Base-by-base conservation (phyloP, 352 stramenopile species). In the Phytophthora lateralis region DNA sequence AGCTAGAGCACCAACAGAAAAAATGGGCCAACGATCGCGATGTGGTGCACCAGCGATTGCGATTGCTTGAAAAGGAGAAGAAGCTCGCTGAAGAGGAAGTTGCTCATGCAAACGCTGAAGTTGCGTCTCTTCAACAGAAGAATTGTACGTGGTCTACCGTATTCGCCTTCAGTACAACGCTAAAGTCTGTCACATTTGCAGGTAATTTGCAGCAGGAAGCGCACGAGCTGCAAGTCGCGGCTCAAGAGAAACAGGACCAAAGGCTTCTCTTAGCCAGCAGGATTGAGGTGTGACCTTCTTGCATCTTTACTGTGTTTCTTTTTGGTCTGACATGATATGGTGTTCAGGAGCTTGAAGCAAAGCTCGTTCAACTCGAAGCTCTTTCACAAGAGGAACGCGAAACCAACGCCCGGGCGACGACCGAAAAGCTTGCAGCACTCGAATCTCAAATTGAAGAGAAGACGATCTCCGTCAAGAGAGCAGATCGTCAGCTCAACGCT, bases 401-500 rank as follows among this genome's bases (percentile, higher is more conserved):
- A 15, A 48, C 18, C 1, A 65, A 72, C 6, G 42, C 59, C 3
- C 71, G 66, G 2, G 37, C 54, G 8, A 66, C 69, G 17, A 39
- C 56, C 0, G 57, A 72, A 43, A 80, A 82, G 17, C 41, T 89
- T 1, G 44, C 57, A 14, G 65, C 61, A 14, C 46, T 90, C 37
- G 50, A 81, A 59, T 27, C 57, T 27, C 18, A 68, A 15, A 55
- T 89, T 2, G 67, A 74, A 21, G 79, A 84, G 38, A 88, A 80
- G 46, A 67, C 79, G 1, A 61, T 75, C 9, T 58, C 74, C 8
- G 45, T 76, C 7, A 88, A 88, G 58, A 83, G 75, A 34, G 62
- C 69, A 3, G 79, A 90, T 44, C 78, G 81, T 1, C 81, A 93
- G 47, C 61, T 93, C 0, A 85, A 84, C 15, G 83, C 81, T 3